These are phyloP conservation scores for Lobulomyces angularis DNA, from an alignment of 192 early-diverging fungal genomes.

Conservation along the genomic window DNA sequence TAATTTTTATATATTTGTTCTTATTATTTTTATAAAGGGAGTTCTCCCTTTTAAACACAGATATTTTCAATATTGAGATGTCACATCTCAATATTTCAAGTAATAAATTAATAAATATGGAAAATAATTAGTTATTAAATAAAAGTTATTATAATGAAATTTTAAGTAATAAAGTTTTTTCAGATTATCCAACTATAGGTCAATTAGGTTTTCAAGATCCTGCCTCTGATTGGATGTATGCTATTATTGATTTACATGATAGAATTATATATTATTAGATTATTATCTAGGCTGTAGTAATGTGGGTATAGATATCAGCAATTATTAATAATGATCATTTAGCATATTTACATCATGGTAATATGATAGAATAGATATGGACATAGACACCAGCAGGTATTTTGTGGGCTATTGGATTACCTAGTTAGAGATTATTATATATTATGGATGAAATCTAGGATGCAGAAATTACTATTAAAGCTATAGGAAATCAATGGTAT, in stretches of 20 bases:
- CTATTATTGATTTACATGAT: constrained; percentile 19
- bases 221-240: constrained; percentile 17
- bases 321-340: constrained; percentile 18
- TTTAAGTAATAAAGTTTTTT: no score
- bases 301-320: constrained; percentile 18
- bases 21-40: no score
- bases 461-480: constrained; percentile 22
- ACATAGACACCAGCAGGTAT: constrained; percentile 19
- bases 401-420: constrained; percentile 29
- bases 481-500: constrained; percentile 22
- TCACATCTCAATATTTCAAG: no score
- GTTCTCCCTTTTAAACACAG: no score
- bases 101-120: no score
- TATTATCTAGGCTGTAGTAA: constrained; percentile 18
- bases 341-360: constrained; percentile 24
- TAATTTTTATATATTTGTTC: no score
- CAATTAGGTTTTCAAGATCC: constrained; percentile 23
- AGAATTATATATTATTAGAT: constrained; percentile 19
- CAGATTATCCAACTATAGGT: no score
- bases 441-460: constrained; percentile 25
- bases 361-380: constrained; percentile 20
- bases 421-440: constrained; percentile 25
- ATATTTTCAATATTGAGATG: no score
- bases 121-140: no score
- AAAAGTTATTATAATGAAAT: no score